A percentile compares a stretch with the other conserved stretches of the same genome.
These are phyloP conservation scores for Tylopilus intermedius DNA, from an alignment of 768 basidiomycete genomes.

Conservation along the genomic window DNA sequence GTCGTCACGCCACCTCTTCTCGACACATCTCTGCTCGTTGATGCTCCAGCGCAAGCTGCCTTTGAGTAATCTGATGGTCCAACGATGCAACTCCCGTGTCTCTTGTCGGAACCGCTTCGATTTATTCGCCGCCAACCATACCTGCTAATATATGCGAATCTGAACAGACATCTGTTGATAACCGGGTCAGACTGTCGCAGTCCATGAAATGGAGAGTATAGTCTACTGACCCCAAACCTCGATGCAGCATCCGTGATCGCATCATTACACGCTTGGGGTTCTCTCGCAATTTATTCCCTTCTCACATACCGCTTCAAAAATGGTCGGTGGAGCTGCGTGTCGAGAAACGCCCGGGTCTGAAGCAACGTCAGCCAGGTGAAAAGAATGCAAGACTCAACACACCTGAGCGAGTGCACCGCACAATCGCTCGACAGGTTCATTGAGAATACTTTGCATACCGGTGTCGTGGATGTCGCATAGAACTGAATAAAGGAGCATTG, in stretches of 20 bases:
- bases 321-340: slow-evolving; percentile 58
- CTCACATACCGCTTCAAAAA: slow-evolving; percentile 77
- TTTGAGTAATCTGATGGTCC: slow-evolving; percentile 16
- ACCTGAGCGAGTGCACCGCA: slow-evolving; percentile 41
- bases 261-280: slow-evolving; percentile 49
- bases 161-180: slow-evolving; percentile 40
- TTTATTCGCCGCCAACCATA: slow-evolving; percentile 35
- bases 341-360: slow-evolving; percentile 50
- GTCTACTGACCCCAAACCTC: slow-evolving; percentile 21
- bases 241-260: slow-evolving; percentile 44
- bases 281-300: slow-evolving; percentile 59
- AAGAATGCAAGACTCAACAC: slow-evolving; percentile 14
- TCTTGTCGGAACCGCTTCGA: slow-evolving; percentile 21
- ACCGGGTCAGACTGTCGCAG: not conserved
- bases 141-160: slow-evolving; percentile 49
- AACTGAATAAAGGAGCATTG: slow-evolving; percentile 60
- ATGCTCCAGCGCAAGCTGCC: slow-evolving; percentile 9
- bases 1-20: not conserved
- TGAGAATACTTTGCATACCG: slow-evolving; percentile 46
- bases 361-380: not conserved
- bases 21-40: slow-evolving; percentile 2
- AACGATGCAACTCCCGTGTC: slow-evolving; percentile 10
- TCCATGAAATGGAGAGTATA: not conserved
- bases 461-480: slow-evolving; percentile 59
- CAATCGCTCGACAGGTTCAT: slow-evolving; percentile 38